These are phyloP conservation scores for Austroboletus festivus DNA, from an alignment of 768 basidiomycete genomes.

Conservation along the genomic window DNA sequence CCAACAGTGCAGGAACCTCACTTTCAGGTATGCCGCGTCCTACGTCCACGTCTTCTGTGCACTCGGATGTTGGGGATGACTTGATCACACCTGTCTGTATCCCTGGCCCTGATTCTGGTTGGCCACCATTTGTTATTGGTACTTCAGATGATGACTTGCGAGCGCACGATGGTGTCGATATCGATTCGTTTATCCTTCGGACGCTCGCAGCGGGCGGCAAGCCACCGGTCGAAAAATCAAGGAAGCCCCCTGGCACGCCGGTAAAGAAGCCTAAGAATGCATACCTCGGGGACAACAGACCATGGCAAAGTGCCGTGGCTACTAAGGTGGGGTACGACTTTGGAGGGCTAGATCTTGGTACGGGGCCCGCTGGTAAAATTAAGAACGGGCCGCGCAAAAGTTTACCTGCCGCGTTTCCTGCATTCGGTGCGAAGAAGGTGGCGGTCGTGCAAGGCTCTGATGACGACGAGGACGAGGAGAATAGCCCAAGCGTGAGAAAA, in stretches of 20 bases:
- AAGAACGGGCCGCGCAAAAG: conserved; percentile 66
- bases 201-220: conserved; percentile 61
- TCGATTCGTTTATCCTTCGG: conserved; percentile 71
- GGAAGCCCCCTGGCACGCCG: conserved; percentile 75
- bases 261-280: conserved; percentile 72
- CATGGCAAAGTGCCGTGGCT: conserved; percentile 81
- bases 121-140: conserved; percentile 52
- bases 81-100: conserved; percentile 67
- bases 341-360: conserved; percentile 36
- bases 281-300: conserved; percentile 54
- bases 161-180: conserved; percentile 36
- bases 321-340: conserved; percentile 58
- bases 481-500: conserved; percentile 60
- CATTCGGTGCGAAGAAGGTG: conserved; percentile 33
- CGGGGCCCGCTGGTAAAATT: conserved; percentile 37
- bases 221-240: conserved; percentile 40
- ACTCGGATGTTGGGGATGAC: conserved; percentile 56
- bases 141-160: conserved; percentile 39
- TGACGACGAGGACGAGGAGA: conserved; percentile 58
- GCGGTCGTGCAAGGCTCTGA: conserved; percentile 43
- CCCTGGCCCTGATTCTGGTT: conserved; percentile 54
- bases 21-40: conserved; percentile 47
- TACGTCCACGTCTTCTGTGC: conserved; percentile 59
- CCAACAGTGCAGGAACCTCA: conserved; percentile 14
- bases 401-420: conserved; percentile 67